Evolutionary conservation across 2,329 filamentous ascomycete genomes (phyloP).

Genomic region (Trichophaea hybrida): DNA sequence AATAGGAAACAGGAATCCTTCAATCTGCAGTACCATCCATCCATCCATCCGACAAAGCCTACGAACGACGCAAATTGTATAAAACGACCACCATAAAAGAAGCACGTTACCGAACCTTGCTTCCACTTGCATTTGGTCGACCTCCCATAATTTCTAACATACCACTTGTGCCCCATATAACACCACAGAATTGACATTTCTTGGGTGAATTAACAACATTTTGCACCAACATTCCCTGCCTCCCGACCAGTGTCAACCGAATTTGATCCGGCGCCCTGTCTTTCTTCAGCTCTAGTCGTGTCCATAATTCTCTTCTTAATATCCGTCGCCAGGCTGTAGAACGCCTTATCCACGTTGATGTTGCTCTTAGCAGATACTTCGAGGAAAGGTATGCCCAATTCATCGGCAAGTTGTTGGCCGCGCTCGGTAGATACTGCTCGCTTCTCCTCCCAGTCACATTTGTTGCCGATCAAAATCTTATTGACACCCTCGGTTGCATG

Average conservation of each 20-base stretch:
- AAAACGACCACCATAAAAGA: neutral
- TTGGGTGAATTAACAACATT: constrained; percentile 54
- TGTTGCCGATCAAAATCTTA: constrained; percentile 99
- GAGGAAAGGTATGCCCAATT: constrained; percentile 94
- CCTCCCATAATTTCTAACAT: neutral
- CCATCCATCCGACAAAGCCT: neutral
- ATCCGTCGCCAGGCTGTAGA: constrained; percentile 84
- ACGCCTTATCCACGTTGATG: constrained; percentile 98
- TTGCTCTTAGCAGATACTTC: constrained; percentile 98
- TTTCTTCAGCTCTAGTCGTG: constrained; percentile 62
- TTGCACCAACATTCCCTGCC: constrained; percentile 45
- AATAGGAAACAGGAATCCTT: constrained; percentile 2
- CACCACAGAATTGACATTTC: neutral
- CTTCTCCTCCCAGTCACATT: constrained; percentile 99
- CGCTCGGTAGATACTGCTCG: constrained; percentile 83
- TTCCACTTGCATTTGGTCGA: neutral
- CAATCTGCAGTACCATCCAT: neutral
- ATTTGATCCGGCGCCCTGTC: constrained; percentile 35
- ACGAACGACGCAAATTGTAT: neutral
- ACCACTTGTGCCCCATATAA: neutral
- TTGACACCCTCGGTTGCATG: constrained; percentile 97
- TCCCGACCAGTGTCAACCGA: constrained; percentile 57
- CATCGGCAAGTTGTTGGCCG: constrained; percentile 83
- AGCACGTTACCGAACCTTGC: neutral
- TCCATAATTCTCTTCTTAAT: constrained; percentile 99